phyloP scores from a whole-genome alignment of 139 green algal genomes.

The Pseudopediastrum boryanum region DNA sequence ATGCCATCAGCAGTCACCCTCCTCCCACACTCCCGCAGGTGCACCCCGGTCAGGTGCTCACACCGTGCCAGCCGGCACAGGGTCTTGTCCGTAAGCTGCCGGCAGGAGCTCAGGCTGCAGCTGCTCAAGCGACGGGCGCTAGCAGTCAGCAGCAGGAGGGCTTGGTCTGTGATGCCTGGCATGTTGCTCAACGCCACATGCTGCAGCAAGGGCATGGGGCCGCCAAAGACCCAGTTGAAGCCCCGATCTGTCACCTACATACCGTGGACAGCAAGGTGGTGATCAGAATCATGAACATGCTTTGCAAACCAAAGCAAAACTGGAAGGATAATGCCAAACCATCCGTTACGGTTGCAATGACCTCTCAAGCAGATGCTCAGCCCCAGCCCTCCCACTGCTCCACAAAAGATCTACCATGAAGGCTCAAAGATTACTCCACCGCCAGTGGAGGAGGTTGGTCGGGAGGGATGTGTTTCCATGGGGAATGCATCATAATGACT shows the following conservation, averaged over 20 bases:
- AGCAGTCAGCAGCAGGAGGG: slow-evolving; percentile 20
- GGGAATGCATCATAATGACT: too few relatives aligned
- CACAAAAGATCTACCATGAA: background rate
- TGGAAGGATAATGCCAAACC: background rate
- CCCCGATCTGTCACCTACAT: slow-evolving; percentile 17
- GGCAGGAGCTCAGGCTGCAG: slow-evolving; percentile 21
- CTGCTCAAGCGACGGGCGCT: slow-evolving; percentile 3
- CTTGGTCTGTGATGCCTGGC: background rate
- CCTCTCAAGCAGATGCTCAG: background rate
- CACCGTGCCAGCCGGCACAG: slow-evolving; percentile 21
- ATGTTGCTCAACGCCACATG: slow-evolving; percentile 1
- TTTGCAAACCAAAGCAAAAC: background rate
- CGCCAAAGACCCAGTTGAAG: slow-evolving; percentile 19
- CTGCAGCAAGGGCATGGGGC: slow-evolving; percentile 17
- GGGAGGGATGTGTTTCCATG: too few relatives aligned
- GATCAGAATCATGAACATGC: background rate
- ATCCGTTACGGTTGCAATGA: background rate
- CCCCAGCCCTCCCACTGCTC: background rate
- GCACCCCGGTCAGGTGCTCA: slow-evolving; percentile 11
- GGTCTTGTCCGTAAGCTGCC: slow-evolving; percentile 32
- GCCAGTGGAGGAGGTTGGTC: background rate
- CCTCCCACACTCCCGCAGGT: background rate
- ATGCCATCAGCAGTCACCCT: slow-evolving; percentile 24
- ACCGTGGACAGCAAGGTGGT: background rate
- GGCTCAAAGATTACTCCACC: background rate